These are phyloP conservation scores for Deinandra increscens DNA, from an alignment of 129 eudicot species.

Conservation along the genomic window DNA sequence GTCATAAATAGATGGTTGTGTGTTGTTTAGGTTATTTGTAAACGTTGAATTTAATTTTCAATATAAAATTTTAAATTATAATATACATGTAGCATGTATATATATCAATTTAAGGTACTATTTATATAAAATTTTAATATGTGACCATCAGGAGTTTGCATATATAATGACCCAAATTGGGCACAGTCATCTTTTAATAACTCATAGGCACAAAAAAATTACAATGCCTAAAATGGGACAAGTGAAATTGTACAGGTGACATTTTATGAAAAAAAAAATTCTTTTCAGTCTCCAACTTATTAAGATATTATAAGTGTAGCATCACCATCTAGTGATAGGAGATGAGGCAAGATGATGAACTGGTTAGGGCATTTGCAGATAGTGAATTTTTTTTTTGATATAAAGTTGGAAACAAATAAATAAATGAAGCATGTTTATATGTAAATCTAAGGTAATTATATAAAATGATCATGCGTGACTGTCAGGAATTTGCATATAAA, in stretches of 20 bases:
- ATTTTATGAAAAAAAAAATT: background rate
- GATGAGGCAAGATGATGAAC: slow-evolving; percentile 92
- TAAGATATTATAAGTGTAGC: slow-evolving; percentile 39
- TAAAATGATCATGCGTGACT: no score
- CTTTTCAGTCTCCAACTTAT: slow-evolving; percentile 4
- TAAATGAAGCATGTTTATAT: no score
- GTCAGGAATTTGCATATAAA: no score
- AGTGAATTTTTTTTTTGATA: no score
- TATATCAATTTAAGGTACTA: background rate
- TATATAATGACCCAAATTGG: background rate
- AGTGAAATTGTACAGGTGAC: background rate
- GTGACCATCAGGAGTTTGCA: background rate
- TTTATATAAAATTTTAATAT: background rate
- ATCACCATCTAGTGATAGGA: slow-evolving; percentile 86
- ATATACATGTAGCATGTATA: background rate
- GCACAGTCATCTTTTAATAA: background rate
- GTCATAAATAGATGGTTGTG: background rate
- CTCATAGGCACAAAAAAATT: background rate
- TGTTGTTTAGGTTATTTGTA: background rate
- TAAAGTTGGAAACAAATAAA: no score
- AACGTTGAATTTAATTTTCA: background rate
- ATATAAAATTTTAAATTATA: background rate
- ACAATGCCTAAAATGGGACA: background rate
- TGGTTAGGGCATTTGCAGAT: background rate
- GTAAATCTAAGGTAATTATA: no score